phyloP scores from a whole-genome alignment of 768 basidiomycete genomes.

The Phaffia tasmanica region DNA sequence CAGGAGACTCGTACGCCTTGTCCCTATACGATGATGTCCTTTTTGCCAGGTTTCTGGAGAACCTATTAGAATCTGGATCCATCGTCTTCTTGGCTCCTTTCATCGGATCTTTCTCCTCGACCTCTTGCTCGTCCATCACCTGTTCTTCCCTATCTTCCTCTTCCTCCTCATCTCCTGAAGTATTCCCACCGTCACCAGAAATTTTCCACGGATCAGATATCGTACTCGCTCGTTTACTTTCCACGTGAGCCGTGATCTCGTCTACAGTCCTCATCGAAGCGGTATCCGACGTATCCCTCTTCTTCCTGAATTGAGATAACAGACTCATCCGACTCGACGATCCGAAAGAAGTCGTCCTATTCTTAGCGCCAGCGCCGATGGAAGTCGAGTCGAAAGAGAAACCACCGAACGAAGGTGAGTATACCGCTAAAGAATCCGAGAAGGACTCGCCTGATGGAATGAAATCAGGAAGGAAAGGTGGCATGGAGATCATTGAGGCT shows the following conservation, averaged over 20 bases:
- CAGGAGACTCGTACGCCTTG: too few relatives aligned
- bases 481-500: conserved; percentile 27
- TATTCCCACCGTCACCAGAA: conserved; percentile 26
- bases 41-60: too few relatives aligned
- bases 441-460: conserved; percentile 52
- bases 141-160: conserved; percentile 29
- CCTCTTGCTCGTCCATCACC: conserved; percentile 29
- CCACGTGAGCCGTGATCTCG: conserved; percentile 93
- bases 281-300: conserved; percentile 73
- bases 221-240: conserved; percentile 48
- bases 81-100: not conserved
- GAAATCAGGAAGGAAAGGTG: conserved; percentile 36
- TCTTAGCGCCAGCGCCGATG: not conserved
- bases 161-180: conserved; percentile 26
- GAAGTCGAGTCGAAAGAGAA: not conserved
- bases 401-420: conserved; percentile 33
- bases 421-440: conserved; percentile 53
- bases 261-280: conserved; percentile 90
- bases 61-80: too few relatives aligned
- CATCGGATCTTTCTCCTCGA: conserved; percentile 25
- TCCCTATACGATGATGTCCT: too few relatives aligned
- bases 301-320: conserved; percentile 45
- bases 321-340: conserved; percentile 52
- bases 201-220: conserved; percentile 38
- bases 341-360: conserved; percentile 29